Conservation (phyloP, 345 rosid species). For the Salix brachista region DNA sequence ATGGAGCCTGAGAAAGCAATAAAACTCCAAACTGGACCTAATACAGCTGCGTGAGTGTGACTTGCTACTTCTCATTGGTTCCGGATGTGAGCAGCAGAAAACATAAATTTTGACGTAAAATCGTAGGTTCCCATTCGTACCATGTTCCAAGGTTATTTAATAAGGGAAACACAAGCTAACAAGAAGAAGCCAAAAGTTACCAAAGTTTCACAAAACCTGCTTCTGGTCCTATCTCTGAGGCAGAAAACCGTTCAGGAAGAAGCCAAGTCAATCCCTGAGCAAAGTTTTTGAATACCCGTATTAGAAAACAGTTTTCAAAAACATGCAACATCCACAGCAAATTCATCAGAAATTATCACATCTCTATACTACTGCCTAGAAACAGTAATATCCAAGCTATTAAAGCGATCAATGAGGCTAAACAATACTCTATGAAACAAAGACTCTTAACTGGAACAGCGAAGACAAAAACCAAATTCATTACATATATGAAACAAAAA, state of each 20-base stretch:
- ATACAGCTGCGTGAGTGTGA: not conserved
- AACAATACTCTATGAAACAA: not conserved
- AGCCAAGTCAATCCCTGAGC: conserved; percentile 94
- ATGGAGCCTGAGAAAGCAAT: not conserved
- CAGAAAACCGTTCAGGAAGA: conserved; percentile 81
- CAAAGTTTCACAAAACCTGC: conserved; percentile 97
- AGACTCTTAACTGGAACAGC: not conserved
- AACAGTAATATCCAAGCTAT: not conserved
- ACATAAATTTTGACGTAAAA: not conserved
- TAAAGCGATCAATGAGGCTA: not conserved
- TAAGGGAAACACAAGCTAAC: conserved; percentile 18
- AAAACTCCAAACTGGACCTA: not conserved
- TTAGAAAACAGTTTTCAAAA: conserved; percentile 9
- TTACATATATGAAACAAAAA: not conserved
- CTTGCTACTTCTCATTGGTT: not conserved
- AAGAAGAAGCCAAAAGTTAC: conserved; percentile 67
- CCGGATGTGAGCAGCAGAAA: not conserved
- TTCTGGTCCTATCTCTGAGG: conserved; percentile 95
- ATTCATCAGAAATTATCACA: not conserved
- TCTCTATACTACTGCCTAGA: not conserved
- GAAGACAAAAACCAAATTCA: not conserved
- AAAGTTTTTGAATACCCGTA: conserved; percentile 4
- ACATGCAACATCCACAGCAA: not conserved
- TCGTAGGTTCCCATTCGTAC: not conserved
- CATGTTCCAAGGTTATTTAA: not conserved